Evolutionary conservation across 495 filamentous ascomycete genomes (phyloP), one percentile per base, ranked within the genome.

Genomic region (Xylaria curta): DNA sequence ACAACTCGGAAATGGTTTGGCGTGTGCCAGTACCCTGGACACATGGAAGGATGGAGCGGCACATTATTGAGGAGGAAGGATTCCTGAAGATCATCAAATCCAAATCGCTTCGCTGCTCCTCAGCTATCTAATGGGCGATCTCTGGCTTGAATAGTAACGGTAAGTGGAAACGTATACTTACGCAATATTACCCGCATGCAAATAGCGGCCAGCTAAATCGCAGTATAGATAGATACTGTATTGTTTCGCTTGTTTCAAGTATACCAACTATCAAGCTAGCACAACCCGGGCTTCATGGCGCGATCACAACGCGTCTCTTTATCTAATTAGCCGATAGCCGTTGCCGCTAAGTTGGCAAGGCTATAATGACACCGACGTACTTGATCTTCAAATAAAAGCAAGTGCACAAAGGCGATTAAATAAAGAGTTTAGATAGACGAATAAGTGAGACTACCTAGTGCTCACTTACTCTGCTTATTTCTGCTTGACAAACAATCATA

Each of bases 231-330:
- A 42, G 38, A 42, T 13, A 42, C 38, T 12, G 38, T 42, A 51
- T 51, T 24, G n/a, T 51, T 51, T 51, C n/a, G 21, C 49, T 21
- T 13, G 49, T 53, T 53, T 53, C 49, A 53, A 53, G 49, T 53
- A 53, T 13, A 53, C 1, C 4, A 26, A 26, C 26, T 28, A 56
- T 15, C 12, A 31, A 17, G 53, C 53, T 56, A 56, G 26, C 53
- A 28, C 26, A 7, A 56, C 26, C 31, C 9, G 26, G 53, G 53
- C 17, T 17, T 31, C 26, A 56, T 56, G 53, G 26, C 10, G 53
- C 26, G 53, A 21, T 17, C 3, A 28, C 17, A n/a, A 51, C 21
- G n/a, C 21, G 49, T 28, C 4, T 28, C 12, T 13, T 26, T 12
- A 5, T 54, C 24, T 54, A 26, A 5, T 7, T 4, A 56, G 51